These are phyloP conservation scores for Chaetoceros muelleri DNA, from an alignment of 108 stramenopile genomes.

Conservation along the genomic window DNA sequence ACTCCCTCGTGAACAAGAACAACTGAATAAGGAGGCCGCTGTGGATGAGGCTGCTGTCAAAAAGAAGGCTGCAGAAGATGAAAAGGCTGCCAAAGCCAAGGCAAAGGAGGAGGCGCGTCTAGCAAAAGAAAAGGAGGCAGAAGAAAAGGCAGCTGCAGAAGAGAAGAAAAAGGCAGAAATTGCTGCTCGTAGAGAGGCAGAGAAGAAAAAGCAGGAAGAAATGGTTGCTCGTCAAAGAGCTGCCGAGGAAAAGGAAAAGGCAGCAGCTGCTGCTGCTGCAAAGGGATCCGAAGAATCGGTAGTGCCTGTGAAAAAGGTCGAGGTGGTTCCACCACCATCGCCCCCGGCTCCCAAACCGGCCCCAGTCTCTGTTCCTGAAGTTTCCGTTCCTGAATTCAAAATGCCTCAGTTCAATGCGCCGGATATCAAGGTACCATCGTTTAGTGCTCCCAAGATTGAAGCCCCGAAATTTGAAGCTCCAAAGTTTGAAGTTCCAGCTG, in stretches of 20 bases:
- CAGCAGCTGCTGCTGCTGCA: constrained; percentile 7
- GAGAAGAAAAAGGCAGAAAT: constrained; percentile 27
- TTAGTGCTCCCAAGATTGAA: constrained; percentile 32
- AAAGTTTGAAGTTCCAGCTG: constrained; percentile 25
- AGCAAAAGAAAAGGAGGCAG: constrained; percentile 33
- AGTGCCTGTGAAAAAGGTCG: not conserved
- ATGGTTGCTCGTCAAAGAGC: constrained; percentile 27
- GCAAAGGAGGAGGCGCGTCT: constrained; percentile 29
- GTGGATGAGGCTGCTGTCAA: constrained; percentile 34
- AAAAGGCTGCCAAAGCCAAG: constrained; percentile 23
- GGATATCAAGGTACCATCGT: constrained; percentile 26
- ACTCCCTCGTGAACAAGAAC: not conserved
- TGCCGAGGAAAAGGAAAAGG: constrained; percentile 3
- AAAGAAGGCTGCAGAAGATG: constrained; percentile 17
- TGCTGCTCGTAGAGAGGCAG: constrained; percentile 7
- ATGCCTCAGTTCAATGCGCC: constrained; percentile 29
- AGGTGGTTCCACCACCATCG: not conserved
- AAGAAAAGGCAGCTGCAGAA: constrained; percentile 27
- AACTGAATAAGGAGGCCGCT: constrained; percentile 12
- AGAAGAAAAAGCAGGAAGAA: constrained; percentile 27
- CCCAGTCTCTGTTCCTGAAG: constrained; percentile 17
- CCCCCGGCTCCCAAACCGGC: constrained; percentile 6
- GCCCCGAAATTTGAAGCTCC: constrained; percentile 37
- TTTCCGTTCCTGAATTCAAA: constrained; percentile 28
- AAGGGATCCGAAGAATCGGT: not conserved